These are phyloP conservation scores for Mortierella sp. DNA, from an alignment of 371 early-diverging fungal genomes.

Conservation along the genomic window DNA sequence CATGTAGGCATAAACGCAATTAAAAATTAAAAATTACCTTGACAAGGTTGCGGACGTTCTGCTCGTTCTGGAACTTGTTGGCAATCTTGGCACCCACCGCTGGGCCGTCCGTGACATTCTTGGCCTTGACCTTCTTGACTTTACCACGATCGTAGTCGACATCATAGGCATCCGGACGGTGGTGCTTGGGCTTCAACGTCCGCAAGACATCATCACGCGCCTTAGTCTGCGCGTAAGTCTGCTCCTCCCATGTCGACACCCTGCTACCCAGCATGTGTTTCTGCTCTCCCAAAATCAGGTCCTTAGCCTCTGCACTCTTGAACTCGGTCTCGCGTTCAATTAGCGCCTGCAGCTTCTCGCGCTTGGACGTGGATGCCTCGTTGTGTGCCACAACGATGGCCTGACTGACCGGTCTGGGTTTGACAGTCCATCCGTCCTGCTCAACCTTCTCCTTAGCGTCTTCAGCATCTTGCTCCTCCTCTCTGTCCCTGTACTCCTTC, in stretches of 20 bases:
- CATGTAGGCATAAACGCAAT: neutral
- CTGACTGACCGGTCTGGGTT: slow-evolving; percentile 53
- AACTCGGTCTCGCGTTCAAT: slow-evolving; percentile 64
- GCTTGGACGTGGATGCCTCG: slow-evolving; percentile 67
- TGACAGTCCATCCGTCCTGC: slow-evolving; percentile 59
- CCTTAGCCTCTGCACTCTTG: slow-evolving; percentile 65
- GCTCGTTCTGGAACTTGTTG: slow-evolving; percentile 58
- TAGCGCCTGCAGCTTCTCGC: slow-evolving; percentile 66
- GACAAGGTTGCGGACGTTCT: slow-evolving; percentile 47
- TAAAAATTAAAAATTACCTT: slow-evolving; percentile 30
- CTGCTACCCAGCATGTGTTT: slow-evolving; percentile 56
- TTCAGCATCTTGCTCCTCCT: slow-evolving; percentile 19
- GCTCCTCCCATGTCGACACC: slow-evolving; percentile 55
- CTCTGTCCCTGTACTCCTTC: slow-evolving; percentile 54
- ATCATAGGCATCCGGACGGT: slow-evolving; percentile 75
- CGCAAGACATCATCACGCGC: slow-evolving; percentile 60
- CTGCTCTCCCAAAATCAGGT: slow-evolving; percentile 50
- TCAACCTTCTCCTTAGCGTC: slow-evolving; percentile 46
- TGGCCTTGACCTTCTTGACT: slow-evolving; percentile 80
- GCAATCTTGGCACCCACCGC: slow-evolving; percentile 34
- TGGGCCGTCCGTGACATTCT: slow-evolving; percentile 40
- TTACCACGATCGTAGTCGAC: slow-evolving; percentile 87
- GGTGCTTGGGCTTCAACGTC: slow-evolving; percentile 70
- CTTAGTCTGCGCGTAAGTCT: slow-evolving; percentile 40
- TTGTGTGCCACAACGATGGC: slow-evolving; percentile 68